Evolutionary conservation across 1,284 basidiomycete genomes (phyloP), one percentile per base, ranked within the genome.

Genomic region (Malassezia furfur): DNA sequence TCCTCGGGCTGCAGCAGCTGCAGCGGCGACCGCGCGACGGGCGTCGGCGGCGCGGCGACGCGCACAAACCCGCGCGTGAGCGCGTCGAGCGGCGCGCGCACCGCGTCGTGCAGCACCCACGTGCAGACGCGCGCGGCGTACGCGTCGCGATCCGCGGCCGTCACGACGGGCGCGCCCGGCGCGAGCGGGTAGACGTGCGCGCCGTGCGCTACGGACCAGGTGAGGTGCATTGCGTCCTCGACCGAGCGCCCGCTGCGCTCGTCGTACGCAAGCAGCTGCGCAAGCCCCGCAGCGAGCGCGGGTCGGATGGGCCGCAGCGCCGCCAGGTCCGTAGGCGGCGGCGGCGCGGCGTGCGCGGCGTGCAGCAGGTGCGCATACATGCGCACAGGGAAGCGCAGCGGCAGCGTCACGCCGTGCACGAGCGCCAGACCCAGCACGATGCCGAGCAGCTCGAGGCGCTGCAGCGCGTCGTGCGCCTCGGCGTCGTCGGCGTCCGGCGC

Each of bases 351-450:
- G 4, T 47, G 31, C 2, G 52, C 53, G 0, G 38, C 45, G 1
- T 59, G 57, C 30, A 67, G 53, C 47, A 61, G 59, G 37, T 62
- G 59, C 15, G 48, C 57, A 0, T 64, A 63, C 11, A 58, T n/a
- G 1, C 59, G 50, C 12, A 52, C 40, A 0, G 47, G 22, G 32
- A 65, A 61, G 6, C 57, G 56, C 31, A 68, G 53, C 1, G 61
- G 41, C 6, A 68, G 39, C 21, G 64, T 63, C 22, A 61, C 51
- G n/a, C 60, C 57, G 36, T 64, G 60, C 19, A 66, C 45, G 14
- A 62, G 53, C 1, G 66, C 66, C 5, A 66, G 54, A 2, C 60
- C 66, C 7, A 68, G 54, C 5, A 61, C 44, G 2, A 61, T 21
- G 17, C 66, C 66, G 1, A 68, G 52, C 25, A 66, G 61, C 8